Base-by-base conservation (phyloP, 148 eudicot genomes). In the Linanthus parryae region DNA sequence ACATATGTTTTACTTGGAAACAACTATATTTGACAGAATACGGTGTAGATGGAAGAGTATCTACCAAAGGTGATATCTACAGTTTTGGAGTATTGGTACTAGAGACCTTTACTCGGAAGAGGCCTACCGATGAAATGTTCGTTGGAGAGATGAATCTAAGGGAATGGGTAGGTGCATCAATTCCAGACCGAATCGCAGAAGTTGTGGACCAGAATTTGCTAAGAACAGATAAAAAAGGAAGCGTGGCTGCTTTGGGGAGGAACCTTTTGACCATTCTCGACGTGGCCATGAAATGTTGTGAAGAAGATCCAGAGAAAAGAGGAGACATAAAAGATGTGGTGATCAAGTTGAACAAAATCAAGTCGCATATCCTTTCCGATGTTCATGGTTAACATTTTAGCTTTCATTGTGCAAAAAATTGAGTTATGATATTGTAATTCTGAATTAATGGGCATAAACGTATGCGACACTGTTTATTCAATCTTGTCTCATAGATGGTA, bases 41-140 rank as follows among this genome's bases (percentile, higher is more conserved):
- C 18, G 53, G 53, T 25, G 10, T 41, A 13, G 52, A 68, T 29
- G 67, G 62, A 30, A 61, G 34, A 10, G 69, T 69, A 10, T 69
- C 74, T 0, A 69, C 69, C 0, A 57, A 58, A 27, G 36, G 60
- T 13, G 74, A 69, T 27, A 25, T 69, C 7, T 69, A 69, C 50
- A 69, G 74, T 30, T 69, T 34, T 11, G 69, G 74, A 1, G 30
- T 62, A 34, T 20, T 69, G 43, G 20, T 69, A 23, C 37, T 69
- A 39, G 69, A 63, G 31, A 63, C 60, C 51, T 63, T 43, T 22
- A 69, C 69, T 12, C 31, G 57, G 7, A 63, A 48, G 5, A n/a
- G n/a, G n/a, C n/a, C n/a, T n/a, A 70, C 65, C 11, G 64, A 70
- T 26, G 65, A 64, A 17, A 53, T 63, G 57, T 70, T 70, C 28